Evolutionary conservation across 202 grass and related monocot species (phyloP).

Genomic region (Setaria italica): DNA sequence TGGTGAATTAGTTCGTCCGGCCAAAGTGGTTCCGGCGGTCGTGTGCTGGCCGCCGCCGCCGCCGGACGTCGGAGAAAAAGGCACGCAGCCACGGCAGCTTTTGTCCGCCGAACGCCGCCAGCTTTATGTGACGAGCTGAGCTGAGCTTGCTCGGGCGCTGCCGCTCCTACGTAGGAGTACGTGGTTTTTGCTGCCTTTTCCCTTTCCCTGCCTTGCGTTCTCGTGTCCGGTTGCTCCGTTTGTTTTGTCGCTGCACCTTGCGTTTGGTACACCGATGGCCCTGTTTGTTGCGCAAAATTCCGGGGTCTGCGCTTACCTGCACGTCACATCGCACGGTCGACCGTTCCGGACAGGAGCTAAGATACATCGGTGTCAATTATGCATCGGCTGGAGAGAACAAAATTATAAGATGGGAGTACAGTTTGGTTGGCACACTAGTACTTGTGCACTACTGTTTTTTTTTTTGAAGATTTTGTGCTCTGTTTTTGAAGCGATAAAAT

Average conservation of each 20-base stretch:
- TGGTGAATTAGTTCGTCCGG: constrained; percentile 5
- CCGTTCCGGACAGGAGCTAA: not conserved
- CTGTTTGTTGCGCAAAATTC: constrained; percentile 41
- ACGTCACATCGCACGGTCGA: constrained; percentile 41
- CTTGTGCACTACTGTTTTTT: not conserved
- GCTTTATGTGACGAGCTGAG: constrained; percentile 29
- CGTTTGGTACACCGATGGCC: constrained; percentile 45
- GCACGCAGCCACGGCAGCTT: constrained; percentile 16
- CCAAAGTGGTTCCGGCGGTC: constrained; percentile 37
- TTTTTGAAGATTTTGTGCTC: too few relatives aligned
- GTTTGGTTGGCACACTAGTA: constrained; percentile 29
- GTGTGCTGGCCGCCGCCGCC: not conserved
- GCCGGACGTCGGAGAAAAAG: constrained; percentile 17
- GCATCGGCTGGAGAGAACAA: not conserved
- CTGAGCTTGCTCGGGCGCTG: not conserved
- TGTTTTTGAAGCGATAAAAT: not conserved
- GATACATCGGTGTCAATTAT: constrained; percentile 10
- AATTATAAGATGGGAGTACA: not conserved
- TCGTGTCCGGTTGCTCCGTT: constrained; percentile 22
- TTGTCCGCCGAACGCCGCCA: constrained; percentile 41
- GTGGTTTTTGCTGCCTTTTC: constrained; percentile 27
- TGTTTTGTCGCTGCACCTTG: constrained; percentile 33
- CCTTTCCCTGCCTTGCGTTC: constrained; percentile 7
- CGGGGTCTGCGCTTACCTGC: constrained; percentile 27
- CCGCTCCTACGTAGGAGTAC: not conserved